Percentiles rank a stretch among this genome's conserved stretches.
These are phyloP conservation scores for Pisolithus orientalis DNA, from an alignment of 768 basidiomycete species.

Conservation along the genomic window DNA sequence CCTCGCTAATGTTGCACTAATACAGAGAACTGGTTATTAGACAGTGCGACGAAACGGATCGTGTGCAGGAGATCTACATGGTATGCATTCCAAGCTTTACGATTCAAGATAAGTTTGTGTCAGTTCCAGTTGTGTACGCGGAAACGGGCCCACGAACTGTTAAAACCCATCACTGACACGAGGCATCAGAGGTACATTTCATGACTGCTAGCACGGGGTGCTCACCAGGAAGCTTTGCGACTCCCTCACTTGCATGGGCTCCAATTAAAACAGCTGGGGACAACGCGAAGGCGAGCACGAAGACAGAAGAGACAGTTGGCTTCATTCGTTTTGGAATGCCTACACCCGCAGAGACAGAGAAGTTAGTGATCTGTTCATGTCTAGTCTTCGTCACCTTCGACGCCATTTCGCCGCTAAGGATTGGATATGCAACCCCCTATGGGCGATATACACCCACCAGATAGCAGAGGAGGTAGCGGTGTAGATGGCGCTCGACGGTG, in stretches of 20 bases:
- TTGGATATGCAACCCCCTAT: too few relatives aligned
- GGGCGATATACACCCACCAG: too few relatives aligned
- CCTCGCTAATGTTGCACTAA: conserved; percentile 56
- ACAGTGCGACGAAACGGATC: neutral
- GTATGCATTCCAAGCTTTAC: conserved; percentile 63
- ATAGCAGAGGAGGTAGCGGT: too few relatives aligned
- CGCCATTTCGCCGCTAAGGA: neutral
- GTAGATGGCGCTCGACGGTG: too few relatives aligned
- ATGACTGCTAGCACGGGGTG: neutral
- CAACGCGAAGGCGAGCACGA: conserved; percentile 16
- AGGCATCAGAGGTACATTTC: neutral
- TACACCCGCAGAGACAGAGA: neutral
- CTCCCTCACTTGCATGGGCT: conserved; percentile 6
- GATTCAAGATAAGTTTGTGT: neutral
- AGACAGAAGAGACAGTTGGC: conserved; percentile 5
- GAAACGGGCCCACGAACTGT: conserved; percentile 37
- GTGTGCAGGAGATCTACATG: conserved; percentile 33
- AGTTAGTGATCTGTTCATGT: neutral
- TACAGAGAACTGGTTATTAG: neutral
- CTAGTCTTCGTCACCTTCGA: neutral
- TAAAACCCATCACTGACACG: conserved; percentile 51
- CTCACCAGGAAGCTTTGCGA: conserved; percentile 34
- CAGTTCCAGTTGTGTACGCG: neutral
- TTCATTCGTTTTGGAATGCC: conserved; percentile 1
- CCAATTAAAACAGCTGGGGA: conserved; percentile 2